Evolutionary conservation across 2,329 filamentous ascomycete genomes (phyloP), one percentile per base, ranked within the genome.

Genomic region (Aureobasidium uvarum): DNA sequence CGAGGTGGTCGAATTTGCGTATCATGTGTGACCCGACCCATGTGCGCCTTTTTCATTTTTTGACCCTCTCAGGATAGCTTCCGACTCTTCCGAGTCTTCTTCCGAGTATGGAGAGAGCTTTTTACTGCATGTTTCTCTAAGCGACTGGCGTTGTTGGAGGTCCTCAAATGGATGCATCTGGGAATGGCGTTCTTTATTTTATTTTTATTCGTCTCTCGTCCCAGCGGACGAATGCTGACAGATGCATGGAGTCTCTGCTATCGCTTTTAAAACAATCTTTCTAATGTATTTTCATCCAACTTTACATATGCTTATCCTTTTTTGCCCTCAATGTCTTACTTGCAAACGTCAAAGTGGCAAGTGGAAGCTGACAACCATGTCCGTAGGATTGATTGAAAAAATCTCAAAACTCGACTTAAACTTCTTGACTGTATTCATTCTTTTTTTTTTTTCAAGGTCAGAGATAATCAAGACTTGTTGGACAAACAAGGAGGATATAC

Each of bases 141-240:
- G 50, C 50, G 50, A 54, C 50, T 38, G 50, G 52, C 52, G 52
- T 55, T 54, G 25, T 41, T 18, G 36, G 52, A 39, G 52, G 23
- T 36, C 2, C 52, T 55, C 20, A 13, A 20, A 55, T 41, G 52
- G 36, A 28, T 41, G 52, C 52, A 55, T 55, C 50, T 38, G 11
- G 52, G 31, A 18, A 39, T 4, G 56, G 41, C 56, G 36, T 46
- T 60, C 20, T 48, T 48, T n/a, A 25, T 48, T n/a, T 48, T 48
- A 8, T 45, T 25, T n/a, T 25, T 8, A 14, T 11, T 55, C 33
- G 23, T 33, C 25, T 60, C 48, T 51, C 16, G 25, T 51, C 25
- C 23, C 25, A 51, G 48, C 25, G 25, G 48, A 51, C 2, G 48
- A 41, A 55, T 39, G 14, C 52, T 41, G 20, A n/a, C 36, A 41